Evolutionary conservation across 768 basidiomycete genomes (phyloP), one percentile per base, ranked within the genome.

Genomic region (Tulasnella sp.): DNA sequence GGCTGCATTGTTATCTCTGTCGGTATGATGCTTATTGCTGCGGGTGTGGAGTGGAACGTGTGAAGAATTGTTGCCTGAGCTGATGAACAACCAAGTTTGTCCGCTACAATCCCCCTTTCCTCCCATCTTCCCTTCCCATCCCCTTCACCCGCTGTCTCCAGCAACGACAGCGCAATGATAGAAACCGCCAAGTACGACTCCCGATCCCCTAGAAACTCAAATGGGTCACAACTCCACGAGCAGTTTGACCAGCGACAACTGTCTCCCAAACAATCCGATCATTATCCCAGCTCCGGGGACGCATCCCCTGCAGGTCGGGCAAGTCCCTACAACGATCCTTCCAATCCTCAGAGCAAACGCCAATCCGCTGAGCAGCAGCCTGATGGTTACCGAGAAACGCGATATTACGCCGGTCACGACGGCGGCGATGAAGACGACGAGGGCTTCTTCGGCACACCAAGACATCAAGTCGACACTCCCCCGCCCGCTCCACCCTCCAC

Each of bases 401-500:
- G 27, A 9, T 17, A 6, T 43, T 27, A 53, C 36, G 12, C 17
- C 15, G 41, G 23, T 15, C 34, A 37, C 23, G 52, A 37, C 12
- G 52, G 41, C 36, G 52, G 29, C 23, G 52, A 53, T 27, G 52
- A 54, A 31, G 59, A 59, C 19, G 59, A 53, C 23, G 59, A 59
- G 27, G 59, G 59, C n/a, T 59, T 59, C 32, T 59, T 55, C 36
- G 59, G 59, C 17, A 43, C 37, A 31, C 23, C 53, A 23, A 21
- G 32, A 21, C 32, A 41, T 31, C 51, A 41, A 27, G 35, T 23
- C 1, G 35, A 32, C 40, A 29, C 29, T 8, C 21, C 37, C 23
- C 59, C 31, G 35, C 41, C 31, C 25, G 52, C 32, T 17, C 19
- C 40, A 17, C 42, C 50, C 14, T 25, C 51, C 11, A 32, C 54